Conservation (phyloP, 169 alveolate species). For the Plasmodium cynomolgi region DNA sequence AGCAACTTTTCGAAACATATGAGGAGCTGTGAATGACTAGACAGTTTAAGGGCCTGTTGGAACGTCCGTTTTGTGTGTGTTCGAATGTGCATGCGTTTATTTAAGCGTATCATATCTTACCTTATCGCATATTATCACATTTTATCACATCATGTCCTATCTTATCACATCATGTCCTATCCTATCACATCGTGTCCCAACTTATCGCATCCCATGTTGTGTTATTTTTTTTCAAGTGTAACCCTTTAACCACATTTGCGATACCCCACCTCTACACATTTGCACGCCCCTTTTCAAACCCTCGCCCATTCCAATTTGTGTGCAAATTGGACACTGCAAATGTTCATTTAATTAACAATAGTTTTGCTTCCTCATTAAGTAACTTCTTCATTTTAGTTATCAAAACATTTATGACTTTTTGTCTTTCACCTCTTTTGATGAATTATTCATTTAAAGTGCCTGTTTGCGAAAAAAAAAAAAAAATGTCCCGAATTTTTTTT, state of each 20-base stretch:
- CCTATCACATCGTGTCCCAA: background rate
- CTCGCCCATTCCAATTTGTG: background rate
- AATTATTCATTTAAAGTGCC: background rate
- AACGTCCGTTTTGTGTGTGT: background rate
- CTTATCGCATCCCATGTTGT: background rate
- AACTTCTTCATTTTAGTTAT: background rate
- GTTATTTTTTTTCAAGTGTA: background rate
- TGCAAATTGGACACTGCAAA: constrained; percentile 1
- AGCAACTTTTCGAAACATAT: constrained; percentile 70
- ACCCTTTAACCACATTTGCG: background rate
- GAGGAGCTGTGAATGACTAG: constrained; percentile 48
- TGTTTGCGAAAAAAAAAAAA: background rate
- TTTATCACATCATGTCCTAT: too few species aligned
- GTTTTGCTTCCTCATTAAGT: background rate
- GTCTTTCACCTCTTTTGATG: background rate
- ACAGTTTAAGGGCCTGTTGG: background rate
- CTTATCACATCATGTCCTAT: too few species aligned
- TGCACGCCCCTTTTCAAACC: background rate
- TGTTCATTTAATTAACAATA: background rate
- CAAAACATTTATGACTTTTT: background rate
- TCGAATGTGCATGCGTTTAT: background rate
- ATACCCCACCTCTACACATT: background rate
- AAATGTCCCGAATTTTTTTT: background rate
- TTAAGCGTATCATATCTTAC: background rate
- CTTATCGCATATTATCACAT: background rate